Evolutionary conservation across 805 yeast genomes (phyloP).

Genomic region (Soucietia sequanensis): DNA sequence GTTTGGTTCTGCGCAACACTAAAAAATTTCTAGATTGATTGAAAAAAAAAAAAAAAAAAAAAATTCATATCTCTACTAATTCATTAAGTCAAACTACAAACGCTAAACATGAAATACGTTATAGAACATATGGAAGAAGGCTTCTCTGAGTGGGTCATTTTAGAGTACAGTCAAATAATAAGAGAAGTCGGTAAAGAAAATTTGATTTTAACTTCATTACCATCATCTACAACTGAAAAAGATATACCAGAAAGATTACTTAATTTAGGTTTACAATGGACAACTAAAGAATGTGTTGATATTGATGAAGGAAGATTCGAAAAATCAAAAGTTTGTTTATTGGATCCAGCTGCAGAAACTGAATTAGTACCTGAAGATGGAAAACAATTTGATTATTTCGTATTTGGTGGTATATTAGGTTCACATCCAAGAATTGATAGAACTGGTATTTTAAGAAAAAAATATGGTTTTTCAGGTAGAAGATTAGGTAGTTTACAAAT

Average conservation of each 20-base stretch:
- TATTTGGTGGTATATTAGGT: conserved; percentile 95
- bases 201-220: conserved; percentile 73
- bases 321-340: conserved; percentile 63
- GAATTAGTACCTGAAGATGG: conserved; percentile 75
- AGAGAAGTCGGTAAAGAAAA: conserved; percentile 79
- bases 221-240: conserved; percentile 53
- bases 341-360: conserved; percentile 82
- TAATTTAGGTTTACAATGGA: conserved; percentile 75
- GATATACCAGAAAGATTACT: conserved; percentile 64
- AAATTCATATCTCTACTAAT: too few species aligned
- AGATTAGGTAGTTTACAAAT: conserved; percentile 86
- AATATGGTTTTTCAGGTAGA: conserved; percentile 84
- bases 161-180: conserved; percentile 82
- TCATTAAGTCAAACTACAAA: too few species aligned
- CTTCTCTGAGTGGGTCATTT: conserved; percentile 91
- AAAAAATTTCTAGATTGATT: too few species aligned
- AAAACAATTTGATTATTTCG: conserved; percentile 73
- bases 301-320: conserved; percentile 46
- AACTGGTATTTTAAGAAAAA: conserved; percentile 79
- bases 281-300: conserved; percentile 65
- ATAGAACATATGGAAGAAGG: conserved; percentile 98
- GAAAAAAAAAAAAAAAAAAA: too few species aligned
- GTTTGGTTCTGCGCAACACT: too few species aligned
- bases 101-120: conserved; percentile 69
- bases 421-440: conserved; percentile 93